phyloP scores from a whole-genome alignment of 176 grass and related monocot genomes.

The Themeda triandra region DNA sequence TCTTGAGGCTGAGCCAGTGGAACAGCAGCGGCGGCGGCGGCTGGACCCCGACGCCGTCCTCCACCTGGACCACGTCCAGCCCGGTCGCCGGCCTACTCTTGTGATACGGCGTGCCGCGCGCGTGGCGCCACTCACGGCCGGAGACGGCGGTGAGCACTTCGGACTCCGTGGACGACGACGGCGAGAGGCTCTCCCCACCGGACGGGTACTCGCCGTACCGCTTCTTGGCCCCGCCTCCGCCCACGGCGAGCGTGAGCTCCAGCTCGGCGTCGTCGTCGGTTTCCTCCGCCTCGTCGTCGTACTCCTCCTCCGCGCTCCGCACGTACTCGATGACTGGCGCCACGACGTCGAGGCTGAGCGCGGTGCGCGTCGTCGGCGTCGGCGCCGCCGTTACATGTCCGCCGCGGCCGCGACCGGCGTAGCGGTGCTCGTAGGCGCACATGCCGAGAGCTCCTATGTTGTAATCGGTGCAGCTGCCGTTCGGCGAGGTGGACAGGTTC shows the following conservation, averaged over 20 bases:
- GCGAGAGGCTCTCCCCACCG: slow-evolving; percentile 45
- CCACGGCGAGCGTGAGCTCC: slow-evolving; percentile 65
- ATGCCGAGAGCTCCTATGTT: background rate
- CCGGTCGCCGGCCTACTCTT: slow-evolving; percentile 17
- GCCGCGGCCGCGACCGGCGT: slow-evolving; percentile 22
- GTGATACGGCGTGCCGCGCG: slow-evolving; percentile 20
- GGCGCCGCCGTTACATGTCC: background rate
- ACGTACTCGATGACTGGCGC: slow-evolving; percentile 49
- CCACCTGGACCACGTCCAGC: slow-evolving; percentile 32
- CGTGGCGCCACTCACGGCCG: slow-evolving; percentile 40
- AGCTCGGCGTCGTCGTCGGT: slow-evolving; percentile 54
- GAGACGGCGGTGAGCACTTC: slow-evolving; percentile 17
- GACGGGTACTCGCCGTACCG: slow-evolving; percentile 42
- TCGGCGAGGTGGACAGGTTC: slow-evolving; percentile 20
- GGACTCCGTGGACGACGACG: slow-evolving; percentile 70
- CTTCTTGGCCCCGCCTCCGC: slow-evolving; percentile 41
- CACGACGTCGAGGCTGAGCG: slow-evolving; percentile 46
- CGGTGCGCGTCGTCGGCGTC: slow-evolving; percentile 17
- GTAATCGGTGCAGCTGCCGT: slow-evolving; percentile 25
- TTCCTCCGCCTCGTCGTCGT: slow-evolving; percentile 1
- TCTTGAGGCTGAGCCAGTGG: slow-evolving; percentile 69
- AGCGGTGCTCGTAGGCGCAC: slow-evolving; percentile 34
- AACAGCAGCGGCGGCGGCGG: slow-evolving; percentile 43
- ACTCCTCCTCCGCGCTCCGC: slow-evolving; percentile 37
- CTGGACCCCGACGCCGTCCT: slow-evolving; percentile 35